Base-by-base conservation (phyloP, 805 yeast genomes). In the Ogataea populi-albae region DNA sequence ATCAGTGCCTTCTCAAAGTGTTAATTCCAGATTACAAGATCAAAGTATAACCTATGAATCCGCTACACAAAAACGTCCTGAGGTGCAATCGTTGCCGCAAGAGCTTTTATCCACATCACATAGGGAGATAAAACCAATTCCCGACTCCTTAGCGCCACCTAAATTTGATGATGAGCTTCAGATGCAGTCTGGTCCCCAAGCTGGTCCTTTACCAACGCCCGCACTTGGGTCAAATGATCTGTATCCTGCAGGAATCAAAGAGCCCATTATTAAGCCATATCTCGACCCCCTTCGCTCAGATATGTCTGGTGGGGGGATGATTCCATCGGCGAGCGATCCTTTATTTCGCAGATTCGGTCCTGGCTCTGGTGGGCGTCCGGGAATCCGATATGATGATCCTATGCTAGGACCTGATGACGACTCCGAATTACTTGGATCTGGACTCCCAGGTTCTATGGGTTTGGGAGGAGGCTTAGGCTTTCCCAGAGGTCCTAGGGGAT, bases 321-420 rank as follows among this genome's bases (percentile, higher is more conserved):
- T 70, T 36, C 77, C 79, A 1, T 64, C 73, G 4, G 49, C 64
- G 2, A 53, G 68, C 28, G 80, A 77, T 48, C 81, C 81, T 1
- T 37, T 77, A 6, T 77, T 77, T 45, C 35, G 32, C 16, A 34
- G 51, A n/a, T 34, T 34, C 3, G 50, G 41, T 3, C 30, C 39
- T 8, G 32, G 32, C 4, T 9, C 16, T 6, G 64, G 63, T 61
- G 58, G 26, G 8, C 69, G 71, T 4, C 68, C 69, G 0, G 77
- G 78, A 4, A 71, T 78, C 5, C 49, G 80, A 22, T 73, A 55
- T 44, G 79, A 74, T 46, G 77, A 73, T 38, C 81, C 81, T 0
- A 48, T 63, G 30, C 57, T 66, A 10, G 74, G 67, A 11, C 73
- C 69, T 26, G 66, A 65, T 12, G 69, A 64, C 17, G 68, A 69